Percentiles rank a stretch among this genome's conserved stretches.
Evolutionary conservation across 495 filamentous ascomycete species (phyloP).

Genomic region (Aspergillus wentii): DNA sequence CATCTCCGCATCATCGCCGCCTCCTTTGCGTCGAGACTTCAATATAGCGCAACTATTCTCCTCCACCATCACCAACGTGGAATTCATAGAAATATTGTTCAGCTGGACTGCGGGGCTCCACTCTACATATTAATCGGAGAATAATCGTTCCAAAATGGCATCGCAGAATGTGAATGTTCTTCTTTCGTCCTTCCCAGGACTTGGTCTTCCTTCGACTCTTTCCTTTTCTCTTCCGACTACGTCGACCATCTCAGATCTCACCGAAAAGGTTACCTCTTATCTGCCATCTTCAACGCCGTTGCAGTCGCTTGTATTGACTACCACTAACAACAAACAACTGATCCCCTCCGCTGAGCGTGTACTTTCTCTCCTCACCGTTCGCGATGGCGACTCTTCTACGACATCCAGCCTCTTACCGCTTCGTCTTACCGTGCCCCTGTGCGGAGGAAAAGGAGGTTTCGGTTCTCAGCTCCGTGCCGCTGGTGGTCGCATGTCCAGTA

Average conservation of each 20-base stretch:
- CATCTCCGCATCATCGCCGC: not conserved
- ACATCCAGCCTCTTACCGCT: conserved; percentile 74
- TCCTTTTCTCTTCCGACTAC: conserved; percentile 61
- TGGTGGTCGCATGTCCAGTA: conserved; percentile 93
- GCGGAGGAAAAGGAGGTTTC: conserved; percentile 95
- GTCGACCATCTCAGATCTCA: conserved; percentile 63
- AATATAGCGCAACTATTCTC: too few species aligned
- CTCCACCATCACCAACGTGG: not conserved
- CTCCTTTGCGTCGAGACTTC: not conserved
- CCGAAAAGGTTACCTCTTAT: conserved; percentile 53
- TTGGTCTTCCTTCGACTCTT: conserved; percentile 73
- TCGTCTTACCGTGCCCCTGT: conserved; percentile 67
- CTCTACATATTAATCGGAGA: not conserved
- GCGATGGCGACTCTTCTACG: conserved; percentile 27
- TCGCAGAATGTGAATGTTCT: conserved; percentile 67
- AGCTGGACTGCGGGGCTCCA: too few species aligned
- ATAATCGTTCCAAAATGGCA: too few species aligned
- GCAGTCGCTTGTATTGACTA: conserved; percentile 67
- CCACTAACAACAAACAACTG: conserved; percentile 71
- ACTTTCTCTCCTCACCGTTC: conserved; percentile 16
- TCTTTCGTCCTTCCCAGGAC: conserved; percentile 75
- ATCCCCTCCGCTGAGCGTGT: conserved; percentile 30
- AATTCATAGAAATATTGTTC: conserved; percentile 1
- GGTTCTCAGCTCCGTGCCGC: conserved; percentile 95
- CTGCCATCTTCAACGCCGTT: conserved; percentile 52